Evolutionary conservation across 495 filamentous ascomycete species (phyloP), one percentile per base, ranked within the genome.

Genomic region (Neohortaea acidophila): DNA sequence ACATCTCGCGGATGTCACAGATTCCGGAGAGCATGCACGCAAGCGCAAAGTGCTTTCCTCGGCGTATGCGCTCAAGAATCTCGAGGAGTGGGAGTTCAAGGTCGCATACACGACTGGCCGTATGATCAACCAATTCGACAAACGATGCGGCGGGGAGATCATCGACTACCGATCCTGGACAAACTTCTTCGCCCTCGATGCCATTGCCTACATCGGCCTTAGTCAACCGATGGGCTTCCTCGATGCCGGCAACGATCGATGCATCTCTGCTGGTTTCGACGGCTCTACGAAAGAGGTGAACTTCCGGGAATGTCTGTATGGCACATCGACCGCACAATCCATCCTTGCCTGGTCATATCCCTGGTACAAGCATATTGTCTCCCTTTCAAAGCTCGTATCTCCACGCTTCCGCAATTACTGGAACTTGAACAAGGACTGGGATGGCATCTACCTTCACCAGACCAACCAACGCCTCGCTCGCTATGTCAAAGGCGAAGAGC

Each of bases 11-110:
- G 63, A 69, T 46, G 63, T 66, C 10, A 48, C 64, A n/a, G 64
- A 69, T 36, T 56, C 57, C 46, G 44, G 52, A n/a, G 63, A 67
- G 17, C 65, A 69, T 36, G 55, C 60, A 21, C 51, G 60, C 21
- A 69, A 69, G 51, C 59, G 68, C n/a, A 64, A 63, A 44, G 52
- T 70, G 0, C 55, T 72, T 5, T 64, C 68, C 0, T 57, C 55
- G 0, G 69, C 68, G 3, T 73, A 68, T 44, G 66, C 69, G 0
- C 44, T 69, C 28, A 68, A 68, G 58, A 68, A 70, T 44, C 52
- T 72, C 10, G 66, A 69, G 48, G 57, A 54, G 8, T 72, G 68
- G 67, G 69, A 73, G 42, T 56, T 58, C 56, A 71, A 70, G 41
- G 65, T 72, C 22, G 64, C 62, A 14, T 68, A 71, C 48, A 71